Base-by-base conservation (phyloP, 2,329 filamentous ascomycete species). In the Alternaria solani region DNA sequence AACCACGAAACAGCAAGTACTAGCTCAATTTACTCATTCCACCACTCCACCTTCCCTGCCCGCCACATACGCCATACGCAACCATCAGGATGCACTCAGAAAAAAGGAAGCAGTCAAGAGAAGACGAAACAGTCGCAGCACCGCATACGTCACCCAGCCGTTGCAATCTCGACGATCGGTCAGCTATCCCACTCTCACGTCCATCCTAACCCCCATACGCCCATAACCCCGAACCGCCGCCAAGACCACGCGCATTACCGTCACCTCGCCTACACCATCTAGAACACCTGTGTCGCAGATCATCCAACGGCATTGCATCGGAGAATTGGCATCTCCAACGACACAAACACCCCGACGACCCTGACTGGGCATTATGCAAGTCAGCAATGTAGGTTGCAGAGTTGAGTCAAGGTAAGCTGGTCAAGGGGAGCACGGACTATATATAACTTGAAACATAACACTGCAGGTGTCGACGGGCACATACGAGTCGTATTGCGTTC, bases 281-380 rank as follows among this genome's bases (percentile, higher is more conserved):
- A 32, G 20, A 48, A n/a, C 14, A n/a, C 18, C 7, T 25, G 18
- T 25, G 34, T 28, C 44, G 30, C 12, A 48, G 30, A 48, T 48
- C 46, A n/a, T 4, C 3, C 46, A 57, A 57, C 54, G 54, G 54
- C 46, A 41, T 30, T 57, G 54, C 46, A 57, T 57, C 54, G 54
- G 54, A 51, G 38, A 57, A 57, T 48, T 48, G 30, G 8, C 46
- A 48, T 48, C 46, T 48, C 46, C 3, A 4, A 20, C 46, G 18
- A 14, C 32, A 30, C 44, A 48, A 18, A 14, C 12, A 23, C 18
- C 44, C 30, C 18, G 20, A 41, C 38, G 5, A 20, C 20, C 18
- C 38, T 11, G 38, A 9, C 38, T 23, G 18, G 9, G 38, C 44
- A 48, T 23, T 9, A 30, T 47, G 18, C 30, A 47, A 12, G 28